Percentiles rank a stretch among this genome's conserved stretches.
Conservation (phyloP, 2,329 filamentous ascomycete genomes). For the Epichloe aotearoae region DNA sequence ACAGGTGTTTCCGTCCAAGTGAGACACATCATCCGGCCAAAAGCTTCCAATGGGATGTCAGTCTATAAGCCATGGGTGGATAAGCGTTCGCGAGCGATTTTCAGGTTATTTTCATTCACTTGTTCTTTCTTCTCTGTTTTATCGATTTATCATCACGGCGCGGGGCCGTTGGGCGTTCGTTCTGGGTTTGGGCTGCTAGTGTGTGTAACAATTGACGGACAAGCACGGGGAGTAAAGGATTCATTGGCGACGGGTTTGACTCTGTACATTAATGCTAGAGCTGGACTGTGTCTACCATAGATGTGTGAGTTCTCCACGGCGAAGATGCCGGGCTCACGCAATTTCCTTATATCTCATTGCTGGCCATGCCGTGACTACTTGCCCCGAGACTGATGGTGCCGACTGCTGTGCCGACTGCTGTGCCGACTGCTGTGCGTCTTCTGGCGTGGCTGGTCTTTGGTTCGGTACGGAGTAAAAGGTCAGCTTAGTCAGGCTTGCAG, state of each 20-base stretch:
- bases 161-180: conserved; percentile 1
- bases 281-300: not conserved
- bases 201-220: not conserved
- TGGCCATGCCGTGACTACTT: not conserved
- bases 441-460: too few species aligned
- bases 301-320: not conserved
- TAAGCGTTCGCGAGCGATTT: not conserved
- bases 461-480: not conserved
- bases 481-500: not conserved
- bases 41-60: not conserved
- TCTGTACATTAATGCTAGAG: conserved; percentile 2
- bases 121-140: not conserved
- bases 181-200: not conserved
- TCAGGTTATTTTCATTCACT: not conserved
- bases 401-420: not conserved
- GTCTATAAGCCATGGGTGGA: not conserved
- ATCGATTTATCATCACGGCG: not conserved
- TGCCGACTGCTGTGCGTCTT: not conserved
- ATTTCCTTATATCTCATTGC: not conserved
- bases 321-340: not conserved
- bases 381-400: not conserved
- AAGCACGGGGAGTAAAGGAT: conserved; percentile 1
- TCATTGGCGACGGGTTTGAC: not conserved
- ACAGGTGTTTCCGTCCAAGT: not conserved
- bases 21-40: not conserved